Base-by-base conservation (phyloP, 495 filamentous ascomycete genomes). In the Aspergillus heteromorphus region DNA sequence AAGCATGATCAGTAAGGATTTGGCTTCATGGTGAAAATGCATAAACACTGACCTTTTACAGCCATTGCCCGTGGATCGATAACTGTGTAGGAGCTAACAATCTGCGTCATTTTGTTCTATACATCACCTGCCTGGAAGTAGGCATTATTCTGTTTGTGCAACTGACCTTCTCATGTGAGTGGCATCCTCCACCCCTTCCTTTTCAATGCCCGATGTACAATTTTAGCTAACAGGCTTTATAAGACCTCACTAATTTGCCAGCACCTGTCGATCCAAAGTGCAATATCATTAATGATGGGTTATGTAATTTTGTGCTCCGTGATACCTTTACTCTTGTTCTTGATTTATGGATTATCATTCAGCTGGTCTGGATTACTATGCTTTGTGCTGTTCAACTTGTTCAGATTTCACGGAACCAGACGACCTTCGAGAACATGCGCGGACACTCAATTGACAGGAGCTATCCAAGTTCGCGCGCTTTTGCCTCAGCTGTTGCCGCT, bases 11-110 rank as follows among this genome's bases (percentile, higher is more conserved):
- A 98, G 92, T 96, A 73, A 76, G 91, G 73, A 16, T 41, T 29
- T 14, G 4, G 25, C 7, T 21, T 31, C 13, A 6, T n/a, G 49
- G 17, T 23, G 7, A 25, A 25, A 49, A 20, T 20, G 29, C 5
- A 29, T 36, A 41, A 21, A 43, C 54, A 56, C 76, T 85, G 66
- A 88, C 67, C 8, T 38, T n/a, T 25, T 20, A 30, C 53, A 97
- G 92, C 62, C 93, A 98, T 66, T 98, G 93, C 62, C 93, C 93
- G 0, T 98, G 93, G 93, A 90, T 97, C 34, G 86, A 93, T 69
- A 97, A 96, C 72, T 98, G 93, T 65, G 82, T 98, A 36, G 93
- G 88, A 40, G 79, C 92, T 36, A 97, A 96, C 65, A 98, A 98
- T 65, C 85, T 95, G 60, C 84, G 93, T 4, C 95, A 97, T 63